A percentile compares a stretch with the other conserved stretches of the same genome.
Evolutionary conservation across 2,329 filamentous ascomycete genomes (phyloP).

Genomic region (Coleophoma cylindrospora): DNA sequence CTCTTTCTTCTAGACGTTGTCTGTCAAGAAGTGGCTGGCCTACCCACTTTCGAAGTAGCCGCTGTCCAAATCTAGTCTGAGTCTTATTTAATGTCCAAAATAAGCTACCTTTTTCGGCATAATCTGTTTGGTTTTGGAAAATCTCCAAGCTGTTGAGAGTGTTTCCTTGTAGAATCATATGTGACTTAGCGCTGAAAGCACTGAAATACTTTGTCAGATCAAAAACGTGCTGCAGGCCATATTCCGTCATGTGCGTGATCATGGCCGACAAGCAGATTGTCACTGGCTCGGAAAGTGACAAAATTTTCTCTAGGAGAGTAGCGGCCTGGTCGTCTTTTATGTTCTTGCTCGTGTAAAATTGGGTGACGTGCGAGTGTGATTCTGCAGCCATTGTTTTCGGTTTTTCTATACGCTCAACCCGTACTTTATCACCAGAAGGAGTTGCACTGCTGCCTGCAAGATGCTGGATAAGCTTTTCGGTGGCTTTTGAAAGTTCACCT

Average conservation of each 20-base stretch:
- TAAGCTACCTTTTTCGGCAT: slow-evolving; percentile 78
- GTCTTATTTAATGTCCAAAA: slow-evolving; percentile 97
- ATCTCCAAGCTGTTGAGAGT: slow-evolving; percentile 92
- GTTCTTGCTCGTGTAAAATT: slow-evolving; percentile 82
- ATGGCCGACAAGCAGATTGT: slow-evolving; percentile 93
- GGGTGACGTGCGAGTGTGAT: slow-evolving; percentile 81
- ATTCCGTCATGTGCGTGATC: slow-evolving; percentile 89
- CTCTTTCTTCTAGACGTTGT: slow-evolving; percentile 67
- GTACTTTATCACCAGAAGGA: slow-evolving; percentile 84
- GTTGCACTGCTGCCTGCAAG: slow-evolving; percentile 86
- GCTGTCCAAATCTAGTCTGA: slow-evolving; percentile 80
- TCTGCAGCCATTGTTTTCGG: slow-evolving; percentile 78
- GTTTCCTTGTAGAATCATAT: slow-evolving; percentile 95
- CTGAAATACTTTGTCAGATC: slow-evolving; percentile 96
- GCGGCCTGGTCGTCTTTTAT: slow-evolving; percentile 50
- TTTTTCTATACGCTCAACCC: slow-evolving; percentile 74
- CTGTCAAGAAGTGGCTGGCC: slow-evolving; percentile 82
- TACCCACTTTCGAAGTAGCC: slow-evolving; percentile 90
- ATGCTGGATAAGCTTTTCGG: slow-evolving; percentile 87
- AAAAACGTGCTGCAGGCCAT: slow-evolving; percentile 92
- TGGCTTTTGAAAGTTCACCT: slow-evolving; percentile 82
- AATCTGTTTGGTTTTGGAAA: slow-evolving; percentile 90
- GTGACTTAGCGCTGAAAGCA: slow-evolving; percentile 86
- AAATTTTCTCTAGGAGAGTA: slow-evolving; percentile 75
- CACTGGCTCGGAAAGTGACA: slow-evolving; percentile 78